phyloP scores from a whole-genome alignment of 1,139 yeast genomes.

The Pneumocystis sp. region DNA sequence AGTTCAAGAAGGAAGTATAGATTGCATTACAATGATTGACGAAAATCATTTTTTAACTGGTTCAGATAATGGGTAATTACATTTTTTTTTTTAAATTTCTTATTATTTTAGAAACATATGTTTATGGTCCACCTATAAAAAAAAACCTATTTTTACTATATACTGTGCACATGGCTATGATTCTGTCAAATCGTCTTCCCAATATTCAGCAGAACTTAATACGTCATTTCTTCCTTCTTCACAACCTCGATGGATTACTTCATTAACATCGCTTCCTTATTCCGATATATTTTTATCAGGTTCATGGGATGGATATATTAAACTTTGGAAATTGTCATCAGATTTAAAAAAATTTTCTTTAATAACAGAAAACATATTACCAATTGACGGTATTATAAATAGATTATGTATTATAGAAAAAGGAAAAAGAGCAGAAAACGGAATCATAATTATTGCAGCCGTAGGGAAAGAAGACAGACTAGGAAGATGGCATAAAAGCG shows the following conservation, averaged over 20 bases:
- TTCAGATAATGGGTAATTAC: constrained; percentile 69
- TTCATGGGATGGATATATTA: constrained; percentile 65
- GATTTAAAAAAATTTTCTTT: constrained; percentile 26
- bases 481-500: constrained; percentile 15
- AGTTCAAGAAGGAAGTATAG: constrained; percentile 71
- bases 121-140: constrained; percentile 79
- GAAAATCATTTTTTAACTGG: constrained; percentile 89
- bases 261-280: constrained; percentile 75
- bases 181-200: constrained; percentile 32
- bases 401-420: constrained; percentile 12
- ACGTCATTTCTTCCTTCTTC: constrained; percentile 35
- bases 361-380: constrained; percentile 7
- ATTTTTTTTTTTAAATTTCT: neutral
- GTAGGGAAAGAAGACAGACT: constrained; percentile 15
- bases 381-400: constrained; percentile 15
- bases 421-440: constrained; percentile 9
- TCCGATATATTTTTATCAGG: constrained; percentile 76
- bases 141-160: constrained; percentile 61
- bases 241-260: constrained; percentile 76
- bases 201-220: constrained; percentile 51
- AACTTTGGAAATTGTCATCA: constrained; percentile 61
- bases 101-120: neutral
- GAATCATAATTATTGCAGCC: constrained; percentile 11
- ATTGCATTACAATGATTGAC: constrained; percentile 80
- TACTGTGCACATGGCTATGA: constrained; percentile 68